Evolutionary conservation across 257 asterid genomes (phyloP), one percentile per base, ranked within the genome.

Genomic region (Scutellaria baicalensis): DNA sequence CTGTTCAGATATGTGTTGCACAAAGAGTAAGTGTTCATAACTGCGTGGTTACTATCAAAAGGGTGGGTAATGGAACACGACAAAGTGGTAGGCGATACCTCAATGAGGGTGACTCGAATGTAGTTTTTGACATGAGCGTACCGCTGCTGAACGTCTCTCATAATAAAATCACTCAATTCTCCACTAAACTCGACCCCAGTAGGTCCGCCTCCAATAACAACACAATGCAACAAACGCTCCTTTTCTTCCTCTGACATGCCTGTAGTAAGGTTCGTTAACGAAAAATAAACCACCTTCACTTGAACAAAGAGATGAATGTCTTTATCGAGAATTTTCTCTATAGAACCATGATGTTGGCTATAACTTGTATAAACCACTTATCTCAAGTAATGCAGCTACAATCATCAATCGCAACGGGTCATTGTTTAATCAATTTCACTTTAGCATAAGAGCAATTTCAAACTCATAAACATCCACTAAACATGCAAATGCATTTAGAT

Each of bases 151-250:
- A 79, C 98, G 78, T 93, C 97, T 79, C 95, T 90, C 82, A 72
- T 88, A 35, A 93, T 93, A 56, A 93, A 93, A 79, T 93, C 98
- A 64, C 98, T 93, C 80, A 93, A 66, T 78, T 93, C 98, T 8
- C 98, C 98, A 10, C 97, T 90, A 36, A 92, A 92, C 73, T 92
- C 98, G 49, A 93, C 98, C 18, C 98, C 97, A 8, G 98, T 93
- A 13, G 98, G 98, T 64, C 98, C 98, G 47, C 98, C 98, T 51
- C 98, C 97, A 11, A 93, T 80, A 33, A 90, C 98, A 18, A 93
- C 98, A 66, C 96, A 90, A 44, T 93, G 98, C 63, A 93, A 72
- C 39, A 93, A 80, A 36, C 85, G 84, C 78, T 93, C 97, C 84
- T 88, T 93, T 42, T 93, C 97, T 70, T 90, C 98, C 72, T 93